These are phyloP conservation scores for Candida oleophila DNA, from an alignment of 805 yeast species.

Conservation along the genomic window DNA sequence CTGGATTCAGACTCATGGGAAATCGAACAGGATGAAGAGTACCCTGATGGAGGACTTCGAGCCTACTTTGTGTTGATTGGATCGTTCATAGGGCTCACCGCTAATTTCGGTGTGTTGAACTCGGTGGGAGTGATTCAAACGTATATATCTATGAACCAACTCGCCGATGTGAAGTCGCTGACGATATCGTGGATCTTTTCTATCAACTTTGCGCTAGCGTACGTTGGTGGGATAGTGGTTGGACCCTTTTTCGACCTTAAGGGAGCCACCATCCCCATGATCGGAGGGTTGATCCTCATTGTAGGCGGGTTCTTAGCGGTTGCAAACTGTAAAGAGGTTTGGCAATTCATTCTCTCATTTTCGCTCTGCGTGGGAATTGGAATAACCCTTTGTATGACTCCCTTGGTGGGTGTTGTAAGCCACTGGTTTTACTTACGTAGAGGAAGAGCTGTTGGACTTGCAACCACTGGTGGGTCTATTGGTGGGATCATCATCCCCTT, in stretches of 20 bases:
- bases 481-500: constrained; percentile 67
- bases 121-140: constrained; percentile 41
- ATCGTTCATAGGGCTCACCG: constrained; percentile 23
- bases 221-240: constrained; percentile 32
- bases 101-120: constrained; percentile 31
- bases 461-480: constrained; percentile 64
- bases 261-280: constrained; percentile 52
- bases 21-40: constrained; percentile 2
- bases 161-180: constrained; percentile 24
- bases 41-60: constrained; percentile 26
- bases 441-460: constrained; percentile 57
- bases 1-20: background rate
- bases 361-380: constrained; percentile 58
- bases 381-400: constrained; percentile 57
- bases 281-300: constrained; percentile 41
- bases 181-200: constrained; percentile 43
- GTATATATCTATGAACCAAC: constrained; percentile 36
- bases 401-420: constrained; percentile 58
- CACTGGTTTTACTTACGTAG: constrained; percentile 65
- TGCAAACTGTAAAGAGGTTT: constrained; percentile 50
- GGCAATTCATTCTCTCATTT: constrained; percentile 61
- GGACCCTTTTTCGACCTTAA: constrained; percentile 64
- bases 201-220: constrained; percentile 31
- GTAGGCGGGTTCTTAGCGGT: constrained; percentile 52
- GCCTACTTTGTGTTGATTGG: constrained; percentile 25